Evolutionary conservation across 441 rosid genomes (phyloP), one percentile per base, ranked within the genome.

Genomic region (Eruca vesicaria): DNA sequence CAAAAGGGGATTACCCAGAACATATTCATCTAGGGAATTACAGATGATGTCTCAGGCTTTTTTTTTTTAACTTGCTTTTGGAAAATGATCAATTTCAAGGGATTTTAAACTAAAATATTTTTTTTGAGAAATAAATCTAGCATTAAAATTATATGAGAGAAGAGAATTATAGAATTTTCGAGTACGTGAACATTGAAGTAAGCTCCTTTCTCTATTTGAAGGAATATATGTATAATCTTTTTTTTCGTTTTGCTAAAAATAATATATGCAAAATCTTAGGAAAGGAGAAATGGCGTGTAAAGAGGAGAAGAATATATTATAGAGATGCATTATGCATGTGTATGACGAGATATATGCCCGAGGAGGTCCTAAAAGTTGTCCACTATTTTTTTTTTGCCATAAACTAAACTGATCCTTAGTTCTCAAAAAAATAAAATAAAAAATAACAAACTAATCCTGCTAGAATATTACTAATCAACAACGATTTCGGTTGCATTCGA

Each of bases 401-500:
- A 12, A 43, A n/a, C 2, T n/a, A 43, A 43, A 43, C 52, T 6
- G 52, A 43, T 43, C 18, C 50, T 43, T 15, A 45, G 53, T 45
- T 45, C 53, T 45, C 53, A n/a, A 45, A 43, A n/a, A 43, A 43
- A 43, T n/a, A n/a, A n/a, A n/a, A n/a, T n/a, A n/a, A n/a, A n/a
- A n/a, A n/a, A n/a, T 14, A 48, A 45, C 52, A 57, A 9, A 65
- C 19, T 48, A 68, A 48, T 77, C 68, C 38, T 61, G 6, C 35
- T 65, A 64, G 68, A 77, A 58, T 71, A 71, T 18, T 58, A 71
- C 63, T 77, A 71, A 71, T 66, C 63, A 77, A 48, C 68, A 71
- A 71, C 80, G 72, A 68, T 77, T 77, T 77, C 76, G 76, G 68
- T 77, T 77, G 58, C 68, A 71, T 71, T 69, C 26, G 26, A 57